Evolutionary conservation across 345 rosid species (phyloP).

Genomic region (Eucalyptus polyanthemos): DNA sequence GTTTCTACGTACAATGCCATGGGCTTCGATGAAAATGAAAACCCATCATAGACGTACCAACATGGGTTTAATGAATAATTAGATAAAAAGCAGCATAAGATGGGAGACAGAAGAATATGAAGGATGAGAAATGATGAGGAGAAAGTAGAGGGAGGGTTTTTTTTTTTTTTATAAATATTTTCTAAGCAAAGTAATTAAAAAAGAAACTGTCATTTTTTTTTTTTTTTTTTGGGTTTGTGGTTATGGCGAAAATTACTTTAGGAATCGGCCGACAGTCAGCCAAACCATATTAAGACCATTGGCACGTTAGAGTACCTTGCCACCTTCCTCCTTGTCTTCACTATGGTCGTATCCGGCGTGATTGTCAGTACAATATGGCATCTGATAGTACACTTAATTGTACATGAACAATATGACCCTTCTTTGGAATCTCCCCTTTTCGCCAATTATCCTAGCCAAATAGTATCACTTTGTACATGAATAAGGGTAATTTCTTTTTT

Average conservation of each 20-base stretch:
- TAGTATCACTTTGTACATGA: not conserved
- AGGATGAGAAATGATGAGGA: not conserved
- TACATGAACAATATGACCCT: not conserved
- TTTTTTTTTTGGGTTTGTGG: not conserved
- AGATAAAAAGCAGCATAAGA: not conserved
- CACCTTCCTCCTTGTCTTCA: not conserved
- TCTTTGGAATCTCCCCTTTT: too few relatives aligned
- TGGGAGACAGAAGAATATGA: not conserved
- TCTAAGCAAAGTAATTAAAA: not conserved
- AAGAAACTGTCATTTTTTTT: not conserved
- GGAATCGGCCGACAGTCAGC: not conserved
- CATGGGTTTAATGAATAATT: not conserved
- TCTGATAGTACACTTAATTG: not conserved
- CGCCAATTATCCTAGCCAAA: not conserved
- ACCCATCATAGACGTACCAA: not conserved
- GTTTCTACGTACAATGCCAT: not conserved
- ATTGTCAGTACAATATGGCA: not conserved
- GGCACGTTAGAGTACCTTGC: not conserved
- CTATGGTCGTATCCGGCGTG: accelerated
- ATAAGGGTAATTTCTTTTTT: not conserved
- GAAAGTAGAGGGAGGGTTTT: not conserved
- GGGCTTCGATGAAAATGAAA: not conserved
- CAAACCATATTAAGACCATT: not conserved
- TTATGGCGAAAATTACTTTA: not conserved
- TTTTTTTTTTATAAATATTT: not conserved